These are phyloP conservation scores for Phylloporus rhodoxanthus DNA, from an alignment of 768 basidiomycete genomes.

Conservation along the genomic window DNA sequence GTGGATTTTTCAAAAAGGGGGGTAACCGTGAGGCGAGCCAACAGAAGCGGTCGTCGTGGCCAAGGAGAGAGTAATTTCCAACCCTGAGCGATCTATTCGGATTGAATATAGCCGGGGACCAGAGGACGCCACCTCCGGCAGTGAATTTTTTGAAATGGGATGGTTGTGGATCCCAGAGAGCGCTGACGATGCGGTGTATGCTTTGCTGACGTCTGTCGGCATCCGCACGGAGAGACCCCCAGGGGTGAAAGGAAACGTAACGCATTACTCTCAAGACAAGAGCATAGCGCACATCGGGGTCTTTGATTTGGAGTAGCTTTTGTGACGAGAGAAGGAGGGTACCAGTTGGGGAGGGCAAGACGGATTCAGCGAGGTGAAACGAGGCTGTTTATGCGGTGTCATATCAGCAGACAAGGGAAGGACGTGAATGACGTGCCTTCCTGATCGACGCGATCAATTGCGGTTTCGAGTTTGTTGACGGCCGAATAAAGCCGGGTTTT, in stretches of 20 bases:
- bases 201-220: slow-evolving; percentile 45
- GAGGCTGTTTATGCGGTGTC: slow-evolving; percentile 40
- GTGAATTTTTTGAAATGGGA: slow-evolving; percentile 35
- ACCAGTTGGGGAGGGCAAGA: slow-evolving; percentile 42
- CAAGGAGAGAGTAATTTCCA: slow-evolving; percentile 15
- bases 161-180: slow-evolving; percentile 41
- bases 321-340: slow-evolving; percentile 44
- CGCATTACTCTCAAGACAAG: slow-evolving; percentile 56
- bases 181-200: slow-evolving; percentile 42
- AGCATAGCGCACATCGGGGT: slow-evolving; percentile 34
- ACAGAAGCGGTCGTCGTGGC: slow-evolving; percentile 29
- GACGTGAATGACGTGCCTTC: slow-evolving; percentile 34
- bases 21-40: slow-evolving; percentile 66
- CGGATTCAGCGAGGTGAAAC: slow-evolving; percentile 31
- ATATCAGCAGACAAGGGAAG: background rate
- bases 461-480: slow-evolving; percentile 32
- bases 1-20: slow-evolving; percentile 33
- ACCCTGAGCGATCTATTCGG: slow-evolving; percentile 15
- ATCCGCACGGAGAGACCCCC: slow-evolving; percentile 67
- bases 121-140: slow-evolving; percentile 59
- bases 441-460: slow-evolving; percentile 37
- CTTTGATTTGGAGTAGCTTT: slow-evolving; percentile 30
- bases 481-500: slow-evolving; percentile 36
- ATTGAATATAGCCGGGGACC: slow-evolving; percentile 47
- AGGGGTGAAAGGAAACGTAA: slow-evolving; percentile 66